Evolutionary conservation across 352 stramenopile genomes (phyloP), one percentile per base, ranked within the genome.

Genomic region (Blastocystis sp.): DNA sequence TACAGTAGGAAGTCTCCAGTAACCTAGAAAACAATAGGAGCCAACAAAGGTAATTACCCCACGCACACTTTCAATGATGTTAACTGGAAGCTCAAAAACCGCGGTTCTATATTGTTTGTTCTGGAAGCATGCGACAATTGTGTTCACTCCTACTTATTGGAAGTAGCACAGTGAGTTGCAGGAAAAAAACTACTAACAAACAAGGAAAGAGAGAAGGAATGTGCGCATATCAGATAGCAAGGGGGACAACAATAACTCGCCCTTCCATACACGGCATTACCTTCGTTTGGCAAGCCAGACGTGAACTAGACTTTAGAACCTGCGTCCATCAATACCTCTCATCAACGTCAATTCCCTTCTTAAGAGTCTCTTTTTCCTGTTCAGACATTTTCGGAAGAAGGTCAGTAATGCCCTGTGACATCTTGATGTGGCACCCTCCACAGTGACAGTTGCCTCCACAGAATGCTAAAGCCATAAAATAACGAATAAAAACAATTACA

Each of bases 301-400:
- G 71, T 14, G 71, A 83, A 39, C 71, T 83, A 66, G n/a, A 27
- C 4, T 51, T 83, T 6, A 49, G 24, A 19, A 51, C 19, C 5
- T 11, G 21, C 6, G 4, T 21, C 27, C 6, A n/a, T 32, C 19
- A 32, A 29, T 21, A 83, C 71, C 71, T 83, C 24, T 83, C 71
- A 83, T 83, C 71, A 21, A 83, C 71, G 54, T 83, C 71, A 16
- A 83, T 54, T 43, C 71, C 56, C 27, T 83, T 83, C 71, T 83
- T 83, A 29, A 83, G 71, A 7, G 58, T 56, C n/a, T 83, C 54
- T 35, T 51, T 66, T 46, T 83, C 71, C 27, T 65, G 12, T 6
- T 83, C 71, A 9, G 42, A 67, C n/a, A 54, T 51, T n/a, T 54
- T 35, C 27, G 71, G 71, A 9, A 83, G 27, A 4, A 61, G 9